Evolutionary conservation across 2,329 filamentous ascomycete genomes (phyloP).

Genomic region (Colletotrichum camelliae): DNA sequence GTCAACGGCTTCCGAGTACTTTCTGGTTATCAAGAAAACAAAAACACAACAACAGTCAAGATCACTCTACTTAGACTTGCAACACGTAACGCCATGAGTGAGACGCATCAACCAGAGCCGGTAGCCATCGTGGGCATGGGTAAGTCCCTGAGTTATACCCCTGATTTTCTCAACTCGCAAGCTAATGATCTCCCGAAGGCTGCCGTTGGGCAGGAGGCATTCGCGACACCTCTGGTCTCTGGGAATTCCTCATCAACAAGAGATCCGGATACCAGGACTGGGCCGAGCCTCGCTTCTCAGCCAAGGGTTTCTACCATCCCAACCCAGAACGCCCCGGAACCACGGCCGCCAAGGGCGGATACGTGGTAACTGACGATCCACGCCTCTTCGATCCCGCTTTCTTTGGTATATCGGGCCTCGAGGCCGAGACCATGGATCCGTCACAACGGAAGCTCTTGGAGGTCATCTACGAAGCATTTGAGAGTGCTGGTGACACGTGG

Average conservation of each 20-base stretch:
- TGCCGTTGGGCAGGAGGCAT: not conserved
- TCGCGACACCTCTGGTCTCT: constrained; percentile 13
- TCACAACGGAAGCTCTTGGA: not conserved
- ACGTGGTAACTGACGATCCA: not conserved
- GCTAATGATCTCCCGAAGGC: not conserved
- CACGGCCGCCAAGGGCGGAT: not conserved
- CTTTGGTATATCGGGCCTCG: not conserved
- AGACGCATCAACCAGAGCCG: not conserved
- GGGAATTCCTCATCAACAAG: constrained; percentile 22
- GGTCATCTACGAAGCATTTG: not conserved
- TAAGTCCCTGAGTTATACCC: not conserved
- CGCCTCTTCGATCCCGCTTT: not conserved
- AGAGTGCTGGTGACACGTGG: not conserved
- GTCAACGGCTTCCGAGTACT: not conserved
- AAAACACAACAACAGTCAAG: not conserved
- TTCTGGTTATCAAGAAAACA: not conserved
- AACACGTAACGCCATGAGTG: not conserved
- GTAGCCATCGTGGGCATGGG: not conserved
- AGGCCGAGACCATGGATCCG: not conserved
- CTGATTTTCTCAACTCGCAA: accelerated
- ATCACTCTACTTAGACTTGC: accelerated
- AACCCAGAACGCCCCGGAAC: not conserved
- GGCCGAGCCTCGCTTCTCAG: not conserved
- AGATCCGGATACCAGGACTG: constrained; percentile 3
- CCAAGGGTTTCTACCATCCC: not conserved